These are phyloP conservation scores for Seminavis robusta DNA, from an alignment of 108 stramenopile species.

Conservation along the genomic window DNA sequence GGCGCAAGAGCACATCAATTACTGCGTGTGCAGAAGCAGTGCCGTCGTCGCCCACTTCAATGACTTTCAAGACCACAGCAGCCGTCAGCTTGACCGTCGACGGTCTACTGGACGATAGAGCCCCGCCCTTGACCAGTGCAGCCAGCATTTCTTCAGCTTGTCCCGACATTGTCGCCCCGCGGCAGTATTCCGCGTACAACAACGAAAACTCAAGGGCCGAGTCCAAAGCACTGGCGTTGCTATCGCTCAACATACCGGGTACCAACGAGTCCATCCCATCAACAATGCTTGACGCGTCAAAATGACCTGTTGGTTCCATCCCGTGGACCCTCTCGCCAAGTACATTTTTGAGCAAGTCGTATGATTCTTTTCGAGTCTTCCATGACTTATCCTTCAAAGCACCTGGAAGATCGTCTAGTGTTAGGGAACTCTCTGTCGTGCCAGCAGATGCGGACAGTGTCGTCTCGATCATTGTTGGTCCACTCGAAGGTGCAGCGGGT, in stretches of 20 bases:
- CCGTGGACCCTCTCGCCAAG: slow-evolving; percentile 15
- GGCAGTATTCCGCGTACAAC: slow-evolving; percentile 55
- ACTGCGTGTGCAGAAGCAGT: slow-evolving; percentile 50
- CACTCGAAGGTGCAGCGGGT: neutral
- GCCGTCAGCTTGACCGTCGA: slow-evolving; percentile 42
- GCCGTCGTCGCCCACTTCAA: slow-evolving; percentile 63
- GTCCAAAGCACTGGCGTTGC: slow-evolving; percentile 78
- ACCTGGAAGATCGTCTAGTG: slow-evolving; percentile 42
- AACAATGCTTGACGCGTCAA: slow-evolving; percentile 28
- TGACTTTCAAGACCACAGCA: slow-evolving; percentile 63
- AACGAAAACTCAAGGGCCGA: slow-evolving; percentile 54
- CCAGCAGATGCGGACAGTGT: neutral
- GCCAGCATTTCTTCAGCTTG: slow-evolving; percentile 39
- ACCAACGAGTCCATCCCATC: slow-evolving; percentile 45
- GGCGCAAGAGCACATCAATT: slow-evolving; percentile 42
- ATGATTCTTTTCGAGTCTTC: slow-evolving; percentile 70
- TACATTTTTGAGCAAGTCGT: slow-evolving; percentile 39
- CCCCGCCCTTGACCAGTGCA: slow-evolving; percentile 59
- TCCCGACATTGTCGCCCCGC: slow-evolving; percentile 39
- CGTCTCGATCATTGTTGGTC: neutral
- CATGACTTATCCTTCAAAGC: slow-evolving; percentile 55
- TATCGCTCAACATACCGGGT: slow-evolving; percentile 51
- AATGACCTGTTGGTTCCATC: slow-evolving; percentile 20
- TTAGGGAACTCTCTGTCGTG: slow-evolving; percentile 37
- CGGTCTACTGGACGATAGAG: slow-evolving; percentile 70